Conservation (phyloP, 371 early-diverging fungal genomes). For the Mortierella polycephala region DNA sequence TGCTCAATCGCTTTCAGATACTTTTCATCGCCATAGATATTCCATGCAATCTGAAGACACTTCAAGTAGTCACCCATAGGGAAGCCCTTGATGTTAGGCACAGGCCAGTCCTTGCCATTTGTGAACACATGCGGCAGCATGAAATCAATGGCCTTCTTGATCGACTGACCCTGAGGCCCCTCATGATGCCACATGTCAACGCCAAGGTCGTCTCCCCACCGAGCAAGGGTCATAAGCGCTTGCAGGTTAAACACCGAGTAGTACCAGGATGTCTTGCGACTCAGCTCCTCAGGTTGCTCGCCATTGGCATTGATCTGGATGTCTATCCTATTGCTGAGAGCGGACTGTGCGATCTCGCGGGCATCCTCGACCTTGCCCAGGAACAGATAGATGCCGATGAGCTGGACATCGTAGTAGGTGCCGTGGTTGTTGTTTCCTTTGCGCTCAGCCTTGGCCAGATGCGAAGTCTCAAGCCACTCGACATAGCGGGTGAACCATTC, state of each 20-base stretch:
- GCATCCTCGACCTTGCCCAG: conserved; percentile 49
- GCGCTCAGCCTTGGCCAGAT: conserved; percentile 53
- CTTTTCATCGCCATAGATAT: conserved; percentile 56
- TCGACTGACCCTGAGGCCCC: conserved; percentile 54
- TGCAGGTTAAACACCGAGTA: conserved; percentile 58
- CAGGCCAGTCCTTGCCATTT: conserved; percentile 58
- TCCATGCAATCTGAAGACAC: conserved; percentile 58
- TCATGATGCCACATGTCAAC: conserved; percentile 56
- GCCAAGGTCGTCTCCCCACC: conserved; percentile 41
- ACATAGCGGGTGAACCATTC: conserved; percentile 58
- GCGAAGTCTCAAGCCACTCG: conserved; percentile 58
- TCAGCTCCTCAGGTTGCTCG: conserved; percentile 53
- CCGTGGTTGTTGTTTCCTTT: conserved; percentile 62
- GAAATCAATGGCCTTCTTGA: conserved; percentile 61
- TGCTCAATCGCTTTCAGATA: conserved; percentile 30
- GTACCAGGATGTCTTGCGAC: conserved; percentile 57
- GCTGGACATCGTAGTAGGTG: conserved; percentile 61
- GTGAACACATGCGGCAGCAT: conserved; percentile 58
- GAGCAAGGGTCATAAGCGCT: conserved; percentile 55
- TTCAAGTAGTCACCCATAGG: conserved; percentile 48
- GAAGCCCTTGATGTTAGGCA: conserved; percentile 49
- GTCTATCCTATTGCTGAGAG: conserved; percentile 51
- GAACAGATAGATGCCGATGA: conserved; percentile 54
- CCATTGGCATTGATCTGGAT: conserved; percentile 53
- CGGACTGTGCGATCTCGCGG: conserved; percentile 26